These are phyloP conservation scores for Coemansia sp. DNA, from an alignment of 192 early-diverging fungal genomes.

Conservation along the genomic window DNA sequence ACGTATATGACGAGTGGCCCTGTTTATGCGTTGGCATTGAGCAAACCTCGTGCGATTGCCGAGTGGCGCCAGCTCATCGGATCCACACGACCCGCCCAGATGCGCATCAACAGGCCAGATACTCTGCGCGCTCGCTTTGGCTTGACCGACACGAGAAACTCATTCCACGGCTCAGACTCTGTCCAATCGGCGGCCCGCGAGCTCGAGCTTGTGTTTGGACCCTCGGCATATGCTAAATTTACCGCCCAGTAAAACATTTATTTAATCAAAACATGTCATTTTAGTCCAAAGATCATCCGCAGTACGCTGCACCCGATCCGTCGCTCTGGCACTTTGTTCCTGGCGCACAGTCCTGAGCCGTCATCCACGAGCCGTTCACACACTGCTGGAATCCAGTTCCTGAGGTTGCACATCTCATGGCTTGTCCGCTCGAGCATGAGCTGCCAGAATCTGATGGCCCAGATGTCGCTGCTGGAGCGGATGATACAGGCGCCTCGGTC, in stretches of 20 bases:
- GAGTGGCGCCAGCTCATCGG: conserved; percentile 67
- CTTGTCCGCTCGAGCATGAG: background rate
- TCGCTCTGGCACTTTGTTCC: conserved; percentile 1
- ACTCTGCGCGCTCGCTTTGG: conserved; percentile 62
- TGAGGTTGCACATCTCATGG: background rate
- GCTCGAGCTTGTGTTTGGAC: conserved; percentile 61
- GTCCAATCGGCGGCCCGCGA: conserved; percentile 58
- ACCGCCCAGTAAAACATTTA: too few species aligned
- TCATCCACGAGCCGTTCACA: background rate
- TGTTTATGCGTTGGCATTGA: conserved; percentile 61
- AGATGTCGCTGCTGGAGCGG: background rate
- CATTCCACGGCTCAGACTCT: conserved; percentile 75
- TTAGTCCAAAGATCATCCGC: too few species aligned
- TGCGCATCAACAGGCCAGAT: conserved; percentile 56
- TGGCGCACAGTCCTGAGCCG: conserved; percentile 3
- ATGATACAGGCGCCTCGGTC: background rate
- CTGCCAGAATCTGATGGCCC: background rate
- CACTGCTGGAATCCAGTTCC: conserved; percentile 1
- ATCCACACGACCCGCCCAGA: conserved; percentile 66
- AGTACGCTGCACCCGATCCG: too few species aligned
- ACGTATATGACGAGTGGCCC: conserved; percentile 74
- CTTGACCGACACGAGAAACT: conserved; percentile 72
- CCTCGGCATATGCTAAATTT: too few species aligned
- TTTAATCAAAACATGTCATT: background rate
- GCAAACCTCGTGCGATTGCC: conserved; percentile 58